Conservation (phyloP, 2,329 filamentous ascomycete genomes). For the Chaetothyriales sp. region DNA sequence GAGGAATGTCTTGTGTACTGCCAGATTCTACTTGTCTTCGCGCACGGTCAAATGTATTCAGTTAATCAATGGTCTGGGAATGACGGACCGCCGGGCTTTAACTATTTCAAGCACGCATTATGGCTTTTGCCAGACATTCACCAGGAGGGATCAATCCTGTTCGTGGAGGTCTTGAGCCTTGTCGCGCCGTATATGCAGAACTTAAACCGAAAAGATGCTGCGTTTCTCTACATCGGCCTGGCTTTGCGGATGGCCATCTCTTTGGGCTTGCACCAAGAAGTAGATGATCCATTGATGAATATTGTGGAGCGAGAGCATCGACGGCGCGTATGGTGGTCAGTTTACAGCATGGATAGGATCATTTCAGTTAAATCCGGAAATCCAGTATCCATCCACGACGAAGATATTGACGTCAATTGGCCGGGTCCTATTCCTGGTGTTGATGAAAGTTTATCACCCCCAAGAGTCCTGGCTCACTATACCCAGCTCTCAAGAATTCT, state of each 20-base stretch:
- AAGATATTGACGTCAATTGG: conserved; percentile 37
- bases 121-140: conserved; percentile 42
- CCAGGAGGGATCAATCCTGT: conserved; percentile 41
- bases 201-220: conserved; percentile 41
- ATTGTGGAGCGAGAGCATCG: conserved; percentile 35
- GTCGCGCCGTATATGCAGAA: conserved; percentile 47
- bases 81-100: conserved; percentile 42
- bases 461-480: conserved; percentile 38
- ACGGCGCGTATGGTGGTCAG: conserved; percentile 43
- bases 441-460: conserved; percentile 32
- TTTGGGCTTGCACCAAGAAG: conserved; percentile 43
- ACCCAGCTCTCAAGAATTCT: conserved; percentile 41
- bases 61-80: conserved; percentile 43
- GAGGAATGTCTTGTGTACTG: conserved; percentile 39
- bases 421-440: conserved; percentile 22
- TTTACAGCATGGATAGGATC: conserved; percentile 42
- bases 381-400: conserved; percentile 41
- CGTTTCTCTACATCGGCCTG: conserved; percentile 41
- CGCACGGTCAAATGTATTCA: conserved; percentile 44
- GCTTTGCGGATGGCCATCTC: conserved; percentile 46
- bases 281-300: conserved; percentile 27
- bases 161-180: conserved; percentile 42
- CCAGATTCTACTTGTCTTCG: conserved; percentile 40
- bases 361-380: conserved; percentile 42
- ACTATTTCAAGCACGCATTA: conserved; percentile 40